These are phyloP conservation scores for Quercus wislizeni DNA, from an alignment of 306 rosid species.

Conservation along the genomic window DNA sequence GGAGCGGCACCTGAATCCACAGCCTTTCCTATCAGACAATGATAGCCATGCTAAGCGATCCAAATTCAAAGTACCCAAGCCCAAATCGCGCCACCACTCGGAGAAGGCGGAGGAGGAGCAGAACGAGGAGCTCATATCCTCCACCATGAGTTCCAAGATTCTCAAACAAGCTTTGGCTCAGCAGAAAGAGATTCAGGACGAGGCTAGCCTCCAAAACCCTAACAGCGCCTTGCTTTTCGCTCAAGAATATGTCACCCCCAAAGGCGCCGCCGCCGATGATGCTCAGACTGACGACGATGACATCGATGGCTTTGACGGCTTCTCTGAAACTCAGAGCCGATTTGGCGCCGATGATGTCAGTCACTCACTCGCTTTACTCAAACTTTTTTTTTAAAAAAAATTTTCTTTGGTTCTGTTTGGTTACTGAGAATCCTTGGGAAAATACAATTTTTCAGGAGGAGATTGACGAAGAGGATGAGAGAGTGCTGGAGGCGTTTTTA, in stretches of 20 bases:
- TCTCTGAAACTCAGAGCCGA: slow-evolving; percentile 55
- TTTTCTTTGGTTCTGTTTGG: not conserved
- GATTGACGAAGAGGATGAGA: slow-evolving; percentile 73
- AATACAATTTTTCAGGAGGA: slow-evolving; percentile 33
- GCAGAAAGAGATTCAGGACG: slow-evolving; percentile 61
- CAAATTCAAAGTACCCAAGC: slow-evolving; percentile 56
- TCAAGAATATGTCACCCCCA: slow-evolving; percentile 9
- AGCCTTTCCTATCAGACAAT: slow-evolving; percentile 50
- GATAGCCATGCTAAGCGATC: slow-evolving; percentile 41
- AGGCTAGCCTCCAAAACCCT: slow-evolving; percentile 24
- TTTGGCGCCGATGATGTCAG: slow-evolving; percentile 47
- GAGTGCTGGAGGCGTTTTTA: slow-evolving; percentile 55
- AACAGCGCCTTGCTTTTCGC: slow-evolving; percentile 20
- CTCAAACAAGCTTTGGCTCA: slow-evolving; percentile 75
- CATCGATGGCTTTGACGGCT: slow-evolving; percentile 60
- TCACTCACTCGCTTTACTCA: not conserved
- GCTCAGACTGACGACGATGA: slow-evolving; percentile 20
- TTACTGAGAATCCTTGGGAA: not conserved
- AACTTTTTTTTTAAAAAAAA: not conserved
- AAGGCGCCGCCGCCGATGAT: slow-evolving; percentile 19
- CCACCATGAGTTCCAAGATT: slow-evolving; percentile 69
- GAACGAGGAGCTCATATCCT: slow-evolving; percentile 41
- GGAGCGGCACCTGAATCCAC: slow-evolving; percentile 71
- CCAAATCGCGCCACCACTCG: slow-evolving; percentile 38
- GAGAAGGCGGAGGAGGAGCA: slow-evolving; percentile 12